A percentile compares a stretch with the other conserved stretches of the same genome.
Conservation (phyloP, 331 rosid genomes). For the Arachis monticola region DNA sequence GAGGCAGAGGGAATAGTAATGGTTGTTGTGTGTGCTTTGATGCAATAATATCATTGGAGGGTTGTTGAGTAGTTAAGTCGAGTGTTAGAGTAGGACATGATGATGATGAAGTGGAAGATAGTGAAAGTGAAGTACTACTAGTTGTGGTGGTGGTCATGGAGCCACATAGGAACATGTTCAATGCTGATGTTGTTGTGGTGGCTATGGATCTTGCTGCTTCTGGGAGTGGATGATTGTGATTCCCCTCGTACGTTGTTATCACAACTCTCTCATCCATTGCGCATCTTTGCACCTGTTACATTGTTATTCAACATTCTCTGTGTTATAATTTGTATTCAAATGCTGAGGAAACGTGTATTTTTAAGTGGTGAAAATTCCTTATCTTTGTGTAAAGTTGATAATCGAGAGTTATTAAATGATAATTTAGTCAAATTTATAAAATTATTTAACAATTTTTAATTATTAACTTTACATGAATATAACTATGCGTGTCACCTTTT, state of each 20-base stretch:
- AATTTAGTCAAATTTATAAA: no score
- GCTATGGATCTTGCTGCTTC: slow-evolving; percentile 44
- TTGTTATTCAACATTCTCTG: no score
- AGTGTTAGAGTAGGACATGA: slow-evolving; percentile 51
- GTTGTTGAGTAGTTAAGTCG: slow-evolving; percentile 40
- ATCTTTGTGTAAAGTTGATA: no score
- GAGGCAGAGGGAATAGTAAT: slow-evolving; percentile 21
- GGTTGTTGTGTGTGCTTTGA: slow-evolving; percentile 23
- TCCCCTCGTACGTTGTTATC: slow-evolving; percentile 47
- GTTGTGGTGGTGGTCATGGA: slow-evolving; percentile 37
- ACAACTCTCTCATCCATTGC: slow-evolving; percentile 38
- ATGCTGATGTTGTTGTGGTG: slow-evolving; percentile 53
- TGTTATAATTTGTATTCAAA: no score
- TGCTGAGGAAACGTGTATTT: no score
- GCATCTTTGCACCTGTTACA: slow-evolving; percentile 56
- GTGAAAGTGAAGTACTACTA: not conserved
- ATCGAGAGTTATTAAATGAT: no score
- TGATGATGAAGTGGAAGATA: slow-evolving; percentile 39
- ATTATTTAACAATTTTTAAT: no score
- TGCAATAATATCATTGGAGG: slow-evolving; percentile 24
- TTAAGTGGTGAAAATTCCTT: no score
- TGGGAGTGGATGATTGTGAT: slow-evolving; percentile 52
- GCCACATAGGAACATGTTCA: slow-evolving; percentile 48
- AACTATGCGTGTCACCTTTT: no score
- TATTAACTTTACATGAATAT: no score